Evolutionary conservation across 257 asterid genomes (phyloP), one percentile per base, ranked within the genome.

Genomic region (Solanum megistacrolobum): DNA sequence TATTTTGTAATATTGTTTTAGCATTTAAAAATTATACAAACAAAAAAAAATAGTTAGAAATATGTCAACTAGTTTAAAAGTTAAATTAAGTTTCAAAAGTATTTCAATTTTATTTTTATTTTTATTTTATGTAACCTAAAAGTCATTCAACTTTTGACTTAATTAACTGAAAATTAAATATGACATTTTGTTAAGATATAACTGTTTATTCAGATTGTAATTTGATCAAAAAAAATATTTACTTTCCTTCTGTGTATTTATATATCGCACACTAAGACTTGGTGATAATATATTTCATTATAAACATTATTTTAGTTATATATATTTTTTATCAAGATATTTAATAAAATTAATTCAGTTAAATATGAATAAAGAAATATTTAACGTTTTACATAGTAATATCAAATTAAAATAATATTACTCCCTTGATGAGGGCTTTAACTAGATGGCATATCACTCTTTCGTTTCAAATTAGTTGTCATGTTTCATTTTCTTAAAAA

Each of bases 1-100:
- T 79, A 83, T 88, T 92, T 92, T 48, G 65, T 82, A 32, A 52
- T 85, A 81, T 87, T 75, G 5, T 84, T 81, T 18, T 71, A 46
- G 38, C 3, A 25, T 71, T 23, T 25, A 43, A 71, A 86, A 71
- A 5, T 31, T 43, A 23, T 52, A 21, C 29, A 29, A 20, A 46
- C 2, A 69, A 43, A 4, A 39, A 62, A 35, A 35, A 9, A 73
- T 4, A 5, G 83, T 21, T 74, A 8, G 16, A 74, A 36, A 74
- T 36, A 21, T 75, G 55, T 36, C 83, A 36, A 36, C 46, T 73
- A 73, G 29, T 20, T 18, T 55, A 55, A 55, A 55, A 55, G n/a
- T 55, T 55, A 55, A 18, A 55, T 18, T 18, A 55, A 55, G n/a
- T 72, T 72, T 72, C 18, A 8, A 18, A 71, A 72, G 25, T 74